Evolutionary conservation across 106 monocot genomes (phyloP), one percentile per base, ranked within the genome.

Genomic region (Cymbidium sinense): DNA sequence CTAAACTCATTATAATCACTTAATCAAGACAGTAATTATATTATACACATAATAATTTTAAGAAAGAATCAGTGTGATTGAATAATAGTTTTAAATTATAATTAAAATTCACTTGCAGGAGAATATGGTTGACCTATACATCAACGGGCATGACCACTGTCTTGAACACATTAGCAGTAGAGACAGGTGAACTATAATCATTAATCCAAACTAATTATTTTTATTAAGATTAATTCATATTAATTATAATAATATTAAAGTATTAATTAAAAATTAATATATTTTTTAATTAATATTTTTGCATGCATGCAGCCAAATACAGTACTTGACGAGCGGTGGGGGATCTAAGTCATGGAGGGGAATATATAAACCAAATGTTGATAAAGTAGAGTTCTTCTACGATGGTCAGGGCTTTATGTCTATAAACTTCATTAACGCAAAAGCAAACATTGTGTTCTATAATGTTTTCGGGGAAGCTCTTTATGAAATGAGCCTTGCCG

Each of bases 261-360:
- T n/a, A n/a, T n/a, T n/a, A n/a, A n/a, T n/a, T n/a, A n/a, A n/a
- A n/a, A n/a, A n/a, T n/a, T n/a, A n/a, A n/a, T n/a, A n/a, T n/a
- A n/a, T n/a, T n/a, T n/a, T n/a, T n/a, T n/a, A n/a, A n/a, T n/a
- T n/a, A n/a, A n/a, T n/a, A n/a, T n/a, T n/a, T n/a, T n/a, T n/a
- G n/a, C n/a, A n/a, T n/a, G n/a, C n/a, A n/a, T 74, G 52, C 83
- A 95, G 95, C 55, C 77, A 80, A 1, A 75, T 95, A 21, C 93
- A 95, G 21, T 95, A 82, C 76, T 70, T 94, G 41, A 94, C 94
- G 12, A 94, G 87, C 33, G 94, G 94, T 51, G 94, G 81, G 2
- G 90, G 93, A 1, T 93, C 93, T 2, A 93, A 88, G 80, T 88
- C 93, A 28, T 93, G 93, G 93, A 85, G 88, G 12, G 90, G 88